phyloP scores from a whole-genome alignment of 2,329 filamentous ascomycete species.

The Stagonosporopsis vannaccii region DNA sequence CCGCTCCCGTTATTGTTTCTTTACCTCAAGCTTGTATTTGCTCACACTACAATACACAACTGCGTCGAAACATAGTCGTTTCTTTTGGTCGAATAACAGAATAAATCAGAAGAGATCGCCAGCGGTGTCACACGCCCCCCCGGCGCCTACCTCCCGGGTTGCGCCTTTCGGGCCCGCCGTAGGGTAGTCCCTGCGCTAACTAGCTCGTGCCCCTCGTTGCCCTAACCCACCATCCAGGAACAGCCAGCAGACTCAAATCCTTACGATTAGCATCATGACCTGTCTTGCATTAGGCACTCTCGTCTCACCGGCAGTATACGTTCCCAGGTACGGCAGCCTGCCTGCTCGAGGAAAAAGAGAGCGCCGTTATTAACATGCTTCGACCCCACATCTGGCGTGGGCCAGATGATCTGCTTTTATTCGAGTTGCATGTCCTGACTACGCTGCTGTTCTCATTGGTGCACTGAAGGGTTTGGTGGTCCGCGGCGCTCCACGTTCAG shows the following conservation, averaged over 20 bases:
- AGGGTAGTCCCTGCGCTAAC: conserved; percentile 14
- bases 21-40: background rate
- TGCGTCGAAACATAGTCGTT: background rate
- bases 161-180: conserved; percentile 12
- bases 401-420: conserved; percentile 12
- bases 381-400: conserved; percentile 15
- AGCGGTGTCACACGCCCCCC: conserved; percentile 3
- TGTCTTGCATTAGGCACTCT: conserved; percentile 1
- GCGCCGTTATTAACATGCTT: background rate
- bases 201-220: conserved; percentile 8
- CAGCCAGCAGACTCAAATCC: background rate
- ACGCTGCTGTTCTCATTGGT: conserved; percentile 8
- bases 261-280: conserved; percentile 8
- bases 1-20: conserved; percentile 4
- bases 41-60: background rate
- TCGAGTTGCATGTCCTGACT: conserved; percentile 11
- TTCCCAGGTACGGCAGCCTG: background rate
- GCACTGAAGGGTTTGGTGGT: conserved; percentile 11
- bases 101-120: conserved; percentile 1
- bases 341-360: background rate
- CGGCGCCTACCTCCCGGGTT: conserved; percentile 2
- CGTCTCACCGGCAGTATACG: background rate
- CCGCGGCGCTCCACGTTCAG: conserved; percentile 14
- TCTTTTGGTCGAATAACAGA: background rate
- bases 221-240: conserved; percentile 4